These are phyloP conservation scores for Tulasnella sp. DNA, from an alignment of 768 basidiomycete genomes.

Conservation along the genomic window DNA sequence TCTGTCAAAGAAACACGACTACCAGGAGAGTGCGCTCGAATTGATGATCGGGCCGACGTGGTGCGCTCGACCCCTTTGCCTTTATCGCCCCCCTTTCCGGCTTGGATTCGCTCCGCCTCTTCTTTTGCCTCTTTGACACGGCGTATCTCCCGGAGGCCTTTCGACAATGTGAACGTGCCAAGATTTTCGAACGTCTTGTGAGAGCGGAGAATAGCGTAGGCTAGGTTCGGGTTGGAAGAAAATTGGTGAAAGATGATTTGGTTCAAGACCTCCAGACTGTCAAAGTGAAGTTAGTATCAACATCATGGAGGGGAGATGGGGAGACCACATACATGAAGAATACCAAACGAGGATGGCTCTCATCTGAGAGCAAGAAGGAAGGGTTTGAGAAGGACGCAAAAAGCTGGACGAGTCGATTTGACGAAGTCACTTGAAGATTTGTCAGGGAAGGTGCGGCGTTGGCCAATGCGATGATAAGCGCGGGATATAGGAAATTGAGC, in stretches of 20 bases:
- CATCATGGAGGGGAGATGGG: neutral
- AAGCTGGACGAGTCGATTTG: slow-evolving; percentile 75
- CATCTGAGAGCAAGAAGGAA: slow-evolving; percentile 79
- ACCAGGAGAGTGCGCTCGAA: neutral
- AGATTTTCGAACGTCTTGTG: slow-evolving; percentile 82
- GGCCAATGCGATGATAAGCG: slow-evolving; percentile 78
- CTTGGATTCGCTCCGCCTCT: slow-evolving; percentile 38
- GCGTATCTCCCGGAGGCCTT: slow-evolving; percentile 77
- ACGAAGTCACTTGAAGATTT: slow-evolving; percentile 66
- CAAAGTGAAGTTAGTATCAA: neutral
- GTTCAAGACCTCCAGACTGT: slow-evolving; percentile 86
- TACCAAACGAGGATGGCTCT: slow-evolving; percentile 85
- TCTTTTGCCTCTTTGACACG: slow-evolving; percentile 61
- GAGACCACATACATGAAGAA: slow-evolving; percentile 65
- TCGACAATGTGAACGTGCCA: slow-evolving; percentile 79
- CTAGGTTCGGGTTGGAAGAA: slow-evolving; percentile 71
- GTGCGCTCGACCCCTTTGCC: neutral
- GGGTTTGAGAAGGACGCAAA: slow-evolving; percentile 89
- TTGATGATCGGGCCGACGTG: neutral
- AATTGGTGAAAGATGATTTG: slow-evolving; percentile 67
- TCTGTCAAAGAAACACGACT: neutral
- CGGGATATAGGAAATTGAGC: slow-evolving; percentile 79
- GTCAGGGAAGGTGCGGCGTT: slow-evolving; percentile 83
- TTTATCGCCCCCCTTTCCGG: slow-evolving; percentile 21
- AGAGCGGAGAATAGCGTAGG: slow-evolving; percentile 75